A percentile compares a stretch with the other conserved stretches of the same genome.
phyloP scores from a whole-genome alignment of 768 basidiomycete species.

The Pulveroboletus ravenelii region DNA sequence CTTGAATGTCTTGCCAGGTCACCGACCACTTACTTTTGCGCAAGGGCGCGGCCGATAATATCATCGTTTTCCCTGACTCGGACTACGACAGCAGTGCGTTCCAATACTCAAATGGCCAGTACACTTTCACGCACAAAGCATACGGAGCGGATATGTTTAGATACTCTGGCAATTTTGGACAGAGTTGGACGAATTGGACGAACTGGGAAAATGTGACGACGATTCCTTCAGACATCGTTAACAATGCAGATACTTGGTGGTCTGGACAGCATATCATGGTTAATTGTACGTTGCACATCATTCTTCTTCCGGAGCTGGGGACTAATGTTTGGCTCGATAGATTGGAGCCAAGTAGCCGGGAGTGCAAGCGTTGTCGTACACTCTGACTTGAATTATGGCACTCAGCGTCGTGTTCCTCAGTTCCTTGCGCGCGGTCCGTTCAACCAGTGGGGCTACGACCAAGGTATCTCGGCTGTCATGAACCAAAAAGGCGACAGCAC shows the following conservation, averaged over 20 bases:
- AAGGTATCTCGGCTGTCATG: slow-evolving; percentile 72
- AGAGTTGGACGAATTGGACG: slow-evolving; percentile 78
- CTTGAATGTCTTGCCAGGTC: slow-evolving; percentile 36
- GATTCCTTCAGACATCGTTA: slow-evolving; percentile 57
- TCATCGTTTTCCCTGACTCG: slow-evolving; percentile 80
- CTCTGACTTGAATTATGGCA: slow-evolving; percentile 62
- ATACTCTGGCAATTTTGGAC: slow-evolving; percentile 83
- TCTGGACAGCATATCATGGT: slow-evolving; percentile 79
- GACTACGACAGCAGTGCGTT: slow-evolving; percentile 71
- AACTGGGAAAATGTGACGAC: slow-evolving; percentile 71
- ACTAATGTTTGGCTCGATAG: slow-evolving; percentile 33
- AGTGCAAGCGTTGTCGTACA: slow-evolving; percentile 69
- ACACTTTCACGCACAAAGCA: slow-evolving; percentile 76
- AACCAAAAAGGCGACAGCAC: slow-evolving; percentile 53
- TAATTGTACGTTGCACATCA: slow-evolving; percentile 57
- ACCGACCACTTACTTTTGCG: slow-evolving; percentile 75
- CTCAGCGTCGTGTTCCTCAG: slow-evolving; percentile 76
- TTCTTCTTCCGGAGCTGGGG: neutral
- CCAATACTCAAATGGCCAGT: slow-evolving; percentile 55
- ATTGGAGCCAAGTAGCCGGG: slow-evolving; percentile 69
- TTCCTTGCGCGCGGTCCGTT: slow-evolving; percentile 84
- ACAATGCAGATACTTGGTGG: slow-evolving; percentile 57
- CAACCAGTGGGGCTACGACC: slow-evolving; percentile 90
- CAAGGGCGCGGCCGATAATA: slow-evolving; percentile 70
- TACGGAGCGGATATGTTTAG: slow-evolving; percentile 84